Evolutionary conservation across 495 filamentous ascomycete species (phyloP).

Genomic region (Hypomontagnella monticulosa): DNA sequence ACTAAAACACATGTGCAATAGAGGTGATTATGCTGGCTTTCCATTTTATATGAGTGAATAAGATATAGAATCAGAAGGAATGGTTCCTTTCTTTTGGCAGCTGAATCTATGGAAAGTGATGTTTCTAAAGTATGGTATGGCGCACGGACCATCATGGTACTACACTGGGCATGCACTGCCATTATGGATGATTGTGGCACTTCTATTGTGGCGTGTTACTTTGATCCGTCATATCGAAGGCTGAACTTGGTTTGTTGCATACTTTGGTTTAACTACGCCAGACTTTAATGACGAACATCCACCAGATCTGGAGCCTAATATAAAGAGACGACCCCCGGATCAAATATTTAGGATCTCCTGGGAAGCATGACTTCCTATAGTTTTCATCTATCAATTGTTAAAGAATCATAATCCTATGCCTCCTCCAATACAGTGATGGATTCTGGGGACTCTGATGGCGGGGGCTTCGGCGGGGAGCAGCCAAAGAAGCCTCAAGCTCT

Average conservation of each 20-base stretch:
- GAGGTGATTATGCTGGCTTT: too few relatives aligned
- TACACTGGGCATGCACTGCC: background rate
- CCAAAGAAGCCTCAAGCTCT: constrained; percentile 61
- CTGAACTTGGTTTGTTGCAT: constrained; percentile 24
- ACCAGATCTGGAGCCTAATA: constrained; percentile 27
- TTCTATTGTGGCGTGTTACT: constrained; percentile 23
- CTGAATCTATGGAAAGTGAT: too few relatives aligned
- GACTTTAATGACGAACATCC: constrained; percentile 37
- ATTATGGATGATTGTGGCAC: constrained; percentile 22
- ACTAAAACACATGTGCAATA: too few relatives aligned
- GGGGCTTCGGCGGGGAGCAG: constrained; percentile 54
- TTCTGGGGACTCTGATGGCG: constrained; percentile 62
- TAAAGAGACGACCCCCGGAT: constrained; percentile 34
- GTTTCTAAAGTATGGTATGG: too few relatives aligned
- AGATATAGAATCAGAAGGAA: too few relatives aligned
- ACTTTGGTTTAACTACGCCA: constrained; percentile 5
- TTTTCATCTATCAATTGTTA: constrained; percentile 29
- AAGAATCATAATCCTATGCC: constrained; percentile 43
- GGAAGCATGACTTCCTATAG: constrained; percentile 35
- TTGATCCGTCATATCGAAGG: background rate
- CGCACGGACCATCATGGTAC: constrained; percentile 21
- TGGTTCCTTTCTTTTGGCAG: too few relatives aligned
- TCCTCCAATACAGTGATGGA: constrained; percentile 59
- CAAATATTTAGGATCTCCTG: constrained; percentile 16
- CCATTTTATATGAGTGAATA: too few relatives aligned